Evolutionary conservation across 306 rosid species (phyloP), one percentile per base, ranked within the genome.

Genomic region (Luffa aegyptiaca): DNA sequence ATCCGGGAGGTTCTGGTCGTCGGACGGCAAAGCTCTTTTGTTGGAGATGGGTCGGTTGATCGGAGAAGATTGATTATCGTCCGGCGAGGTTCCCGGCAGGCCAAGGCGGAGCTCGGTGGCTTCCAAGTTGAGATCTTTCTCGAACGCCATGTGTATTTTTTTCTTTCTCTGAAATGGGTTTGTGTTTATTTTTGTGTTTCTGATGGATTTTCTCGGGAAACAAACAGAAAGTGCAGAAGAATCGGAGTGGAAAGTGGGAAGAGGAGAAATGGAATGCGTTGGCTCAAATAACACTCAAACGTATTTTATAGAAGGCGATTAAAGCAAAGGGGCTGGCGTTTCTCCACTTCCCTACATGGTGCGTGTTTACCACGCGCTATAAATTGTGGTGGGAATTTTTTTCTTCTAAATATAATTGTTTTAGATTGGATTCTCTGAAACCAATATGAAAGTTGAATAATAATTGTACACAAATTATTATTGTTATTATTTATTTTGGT

Each of bases 101-200:
- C 79, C 31, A 81, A 88, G 2, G 83, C 85, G 72, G 4, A 85
- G 92, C 92, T 87, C 90, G 8, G 90, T 89, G 8, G 90, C 92
- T 44, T 86, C 90, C 57, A 88, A 75, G 75, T 81, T 88, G 52
- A 88, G 83, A 35, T 86, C 82, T 73, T 49, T 73, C 61, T 49
- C 45, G 14, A 73, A 73, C 16, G 78, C 61, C 78, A 73, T 70
- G 18, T 18, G 2, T 31, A 1, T 13, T 31, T 73, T 73, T 33
- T 46, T 26, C 12, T 53, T 36, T 18, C 7, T 42, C 36, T 73
- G 61, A 48, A 72, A 72, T 72, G 77, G 77, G 59, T 26, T 72
- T 31, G 31, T 10, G 31, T 26, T 26, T 26, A 1, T 26, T 26
- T 26, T 66, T 20, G 41, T 31, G 49, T 73, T 73, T 72, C 77